Base-by-base conservation (phyloP, 108 stramenopile species). In the Bacterosira constricta region DNA sequence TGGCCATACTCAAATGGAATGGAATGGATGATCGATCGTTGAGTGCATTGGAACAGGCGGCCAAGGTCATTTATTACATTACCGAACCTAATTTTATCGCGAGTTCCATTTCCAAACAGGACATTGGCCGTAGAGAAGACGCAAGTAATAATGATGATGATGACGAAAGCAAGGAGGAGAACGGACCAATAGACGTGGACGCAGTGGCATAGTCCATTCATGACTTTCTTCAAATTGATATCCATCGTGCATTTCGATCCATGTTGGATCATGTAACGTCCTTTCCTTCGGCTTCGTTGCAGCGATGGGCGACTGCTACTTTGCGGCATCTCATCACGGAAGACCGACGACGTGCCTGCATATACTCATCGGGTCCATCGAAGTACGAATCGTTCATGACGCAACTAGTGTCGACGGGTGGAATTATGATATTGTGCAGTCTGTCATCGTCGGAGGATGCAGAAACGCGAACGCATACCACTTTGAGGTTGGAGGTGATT, bases 401-500 rank as follows among this genome's bases (percentile, higher is more conserved):
- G 21, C 73, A 87, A 35, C 62, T 94, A 25, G 81, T 90, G 6
- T 77, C 77, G 1, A 84, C 87, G 0, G 90, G 92, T 7, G 92
- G 92, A 25, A 65, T 90, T 25, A 87, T 89, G 88, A 91, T 94
- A 45, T 69, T 94, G 59, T 88, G 86, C 39, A 88, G 85, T 46
- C 79, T 90, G 5, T 64, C 91, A 37, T 75, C 71, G 6, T 73
- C 86, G 5, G 90, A 94, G 20, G 92, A 94, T 74, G 70, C 86
- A 10, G 92, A 94, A 45, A 91, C 90, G 4, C 74, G 92, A 27
- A 80, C 86, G 1, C 92, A 94, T 69, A 88, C 92, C 31, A 83
- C 83, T 0, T 87, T 85, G 20, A 88, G 90, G 2, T 69, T 91
- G 31, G 82, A 86, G 18, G 84, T 87, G 0, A 82, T 71, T 31